Conservation (phyloP, 2,329 filamentous ascomycete genomes). For the Paraphoma chrysanthemicola region DNA sequence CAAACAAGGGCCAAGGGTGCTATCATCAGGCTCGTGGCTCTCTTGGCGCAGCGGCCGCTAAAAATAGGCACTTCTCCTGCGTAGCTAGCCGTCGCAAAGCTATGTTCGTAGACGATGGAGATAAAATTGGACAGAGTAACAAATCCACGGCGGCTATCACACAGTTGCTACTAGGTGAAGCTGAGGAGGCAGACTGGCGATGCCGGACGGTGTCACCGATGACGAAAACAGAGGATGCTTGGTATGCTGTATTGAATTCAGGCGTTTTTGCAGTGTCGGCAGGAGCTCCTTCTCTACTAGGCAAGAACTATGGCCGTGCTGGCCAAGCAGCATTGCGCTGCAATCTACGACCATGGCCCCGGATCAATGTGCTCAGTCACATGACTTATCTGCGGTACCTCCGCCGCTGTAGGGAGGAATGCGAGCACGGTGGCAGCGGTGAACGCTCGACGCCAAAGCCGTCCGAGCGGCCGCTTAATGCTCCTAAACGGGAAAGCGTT, state of each 20-base stretch:
- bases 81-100: neutral
- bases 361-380: constrained; percentile 11
- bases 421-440: constrained; percentile 34
- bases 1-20: constrained; percentile 6
- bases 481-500: constrained; percentile 21
- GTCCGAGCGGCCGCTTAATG: constrained; percentile 17
- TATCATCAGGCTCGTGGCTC: constrained; percentile 27
- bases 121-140: constrained; percentile 21
- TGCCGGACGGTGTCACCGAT: constrained; percentile 8
- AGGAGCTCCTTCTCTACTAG: constrained; percentile 6
- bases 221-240: constrained; percentile 6
- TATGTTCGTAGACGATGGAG: neutral
- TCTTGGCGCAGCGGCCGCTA: constrained; percentile 23
- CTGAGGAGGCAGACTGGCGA: constrained; percentile 2
- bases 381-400: constrained; percentile 20
- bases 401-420: constrained; percentile 13
- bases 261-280: constrained; percentile 19
- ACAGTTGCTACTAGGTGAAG: neutral
- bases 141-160: constrained; percentile 16
- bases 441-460: constrained; percentile 23
- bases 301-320: constrained; percentile 7
- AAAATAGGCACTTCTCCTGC: constrained; percentile 31
- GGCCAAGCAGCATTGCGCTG: neutral
- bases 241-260: constrained; percentile 5
- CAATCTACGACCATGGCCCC: neutral